Conservation (phyloP, 2,329 filamentous ascomycete species). For the Venturia carpophila region DNA sequence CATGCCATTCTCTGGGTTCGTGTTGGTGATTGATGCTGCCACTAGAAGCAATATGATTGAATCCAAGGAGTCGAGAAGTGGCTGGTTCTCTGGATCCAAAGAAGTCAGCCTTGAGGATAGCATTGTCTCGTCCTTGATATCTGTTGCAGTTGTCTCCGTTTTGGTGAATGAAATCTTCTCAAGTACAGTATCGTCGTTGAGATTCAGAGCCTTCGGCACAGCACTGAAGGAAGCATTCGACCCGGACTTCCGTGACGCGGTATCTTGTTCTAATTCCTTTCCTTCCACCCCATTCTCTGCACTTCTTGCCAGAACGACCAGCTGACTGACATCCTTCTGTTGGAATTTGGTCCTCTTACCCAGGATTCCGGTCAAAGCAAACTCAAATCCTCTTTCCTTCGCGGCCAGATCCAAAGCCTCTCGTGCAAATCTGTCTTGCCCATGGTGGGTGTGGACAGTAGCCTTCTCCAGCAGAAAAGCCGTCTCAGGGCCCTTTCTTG, state of each 20-base stretch:
- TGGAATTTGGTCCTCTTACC: slow-evolving; percentile 81
- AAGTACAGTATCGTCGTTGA: slow-evolving; percentile 89
- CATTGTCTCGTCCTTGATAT: slow-evolving; percentile 28
- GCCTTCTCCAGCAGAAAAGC: slow-evolving; percentile 75
- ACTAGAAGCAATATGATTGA: slow-evolving; percentile 74
- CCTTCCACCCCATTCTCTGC: slow-evolving; percentile 26
- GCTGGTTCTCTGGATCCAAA: slow-evolving; percentile 72
- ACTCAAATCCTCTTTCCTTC: slow-evolving; percentile 61
- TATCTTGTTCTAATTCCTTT: slow-evolving; percentile 17
- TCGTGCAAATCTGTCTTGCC: slow-evolving; percentile 67
- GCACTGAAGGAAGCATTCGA: slow-evolving; percentile 20
- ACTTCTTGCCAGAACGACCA: slow-evolving; percentile 85
- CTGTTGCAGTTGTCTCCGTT: slow-evolving; percentile 25
- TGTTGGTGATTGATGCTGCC: slow-evolving; percentile 85
- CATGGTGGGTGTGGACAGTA: slow-evolving; percentile 75
- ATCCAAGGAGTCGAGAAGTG: slow-evolving; percentile 72
- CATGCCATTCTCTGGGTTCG: slow-evolving; percentile 72
- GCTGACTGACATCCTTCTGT: slow-evolving; percentile 71
- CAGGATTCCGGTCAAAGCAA: slow-evolving; percentile 74
- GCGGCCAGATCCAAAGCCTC: slow-evolving; percentile 63
- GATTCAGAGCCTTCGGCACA: slow-evolving; percentile 59
- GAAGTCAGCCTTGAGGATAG: slow-evolving; percentile 56
- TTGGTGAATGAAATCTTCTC: slow-evolving; percentile 77
- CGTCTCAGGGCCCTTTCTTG: slow-evolving; percentile 33
- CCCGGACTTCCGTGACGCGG: slow-evolving; percentile 9